Evolutionary conservation across 257 asterid genomes (phyloP), one percentile per base, ranked within the genome.

Genomic region (Leonotis leonurus): DNA sequence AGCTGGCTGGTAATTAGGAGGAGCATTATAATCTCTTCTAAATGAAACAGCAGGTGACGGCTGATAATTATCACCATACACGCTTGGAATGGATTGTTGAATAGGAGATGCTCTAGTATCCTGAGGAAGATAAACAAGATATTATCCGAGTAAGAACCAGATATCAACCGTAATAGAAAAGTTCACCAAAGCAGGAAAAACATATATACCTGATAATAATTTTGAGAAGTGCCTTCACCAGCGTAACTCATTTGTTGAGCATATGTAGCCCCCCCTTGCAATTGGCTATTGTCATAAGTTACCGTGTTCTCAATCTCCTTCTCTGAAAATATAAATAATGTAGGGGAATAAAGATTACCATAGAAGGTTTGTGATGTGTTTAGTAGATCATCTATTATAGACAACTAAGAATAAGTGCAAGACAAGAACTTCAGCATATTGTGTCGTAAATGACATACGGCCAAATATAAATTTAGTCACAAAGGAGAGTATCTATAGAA

Each of bases 51-150:
- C 71, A 74, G 81, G 48, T 53, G 84, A 52, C 68, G 77, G 95
- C 77, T 78, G 97, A 77, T 83, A 84, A 69, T 60, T 81, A 55
- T 77, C 90, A 67, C 60, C 67, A 64, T 88, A 84, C 9, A 70
- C 78, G 72, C 73, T 79, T 12, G 86, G 80, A 62, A 75, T 20
- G 41, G 86, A 61, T 37, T 84, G 66, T 52, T 70, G 89, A 45
- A 74, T 35, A 49, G 76, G 94, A 58, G 86, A 24, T 52, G 74
- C 71, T 5, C 81, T 22, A 62, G 81, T 66, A 46, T 85, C 87
- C 96, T 86, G 79, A 77, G 65, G 48, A 52, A 72, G 56, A 66
- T 2, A 22, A 62, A 54, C n/a, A 77, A 5, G 49, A 40, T 29
- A 60, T 39, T 16, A 57, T 53, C 30, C 5, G 58, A 36, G 62